phyloP scores from a whole-genome alignment of 2,329 filamentous ascomycete species.

The Colletotrichum trifolii region DNA sequence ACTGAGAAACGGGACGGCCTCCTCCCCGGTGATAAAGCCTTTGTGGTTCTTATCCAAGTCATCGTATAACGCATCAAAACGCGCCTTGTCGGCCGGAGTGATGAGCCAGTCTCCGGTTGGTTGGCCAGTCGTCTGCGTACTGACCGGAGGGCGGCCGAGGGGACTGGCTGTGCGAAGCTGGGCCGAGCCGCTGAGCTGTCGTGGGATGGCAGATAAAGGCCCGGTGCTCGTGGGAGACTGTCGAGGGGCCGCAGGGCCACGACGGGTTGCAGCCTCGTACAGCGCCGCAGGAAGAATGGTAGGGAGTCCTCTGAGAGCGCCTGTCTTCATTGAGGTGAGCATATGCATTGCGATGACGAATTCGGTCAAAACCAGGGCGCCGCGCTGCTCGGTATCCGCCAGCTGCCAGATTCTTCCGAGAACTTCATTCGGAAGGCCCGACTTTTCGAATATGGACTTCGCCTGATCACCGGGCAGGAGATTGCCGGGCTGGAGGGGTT shows the following conservation, averaged over 20 bases:
- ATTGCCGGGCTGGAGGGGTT: constrained; percentile 76
- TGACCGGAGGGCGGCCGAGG: constrained; percentile 62
- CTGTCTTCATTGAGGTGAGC: constrained; percentile 89
- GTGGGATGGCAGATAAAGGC: constrained; percentile 76
- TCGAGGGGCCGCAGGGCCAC: constrained; percentile 56
- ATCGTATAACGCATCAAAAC: constrained; percentile 88
- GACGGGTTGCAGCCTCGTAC: constrained; percentile 88
- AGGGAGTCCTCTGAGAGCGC: constrained; percentile 82
- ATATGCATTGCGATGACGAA: constrained; percentile 99
- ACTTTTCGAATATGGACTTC: constrained; percentile 95
- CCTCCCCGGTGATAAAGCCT: constrained; percentile 91
- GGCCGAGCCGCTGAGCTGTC: constrained; percentile 81
- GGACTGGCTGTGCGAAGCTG: constrained; percentile 72
- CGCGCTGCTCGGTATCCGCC: constrained; percentile 92
- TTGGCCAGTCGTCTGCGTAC: constrained; percentile 53
- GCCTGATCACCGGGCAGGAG: constrained; percentile 86
- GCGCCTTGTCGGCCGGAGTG: constrained; percentile 82
- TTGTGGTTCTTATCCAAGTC: constrained; percentile 83
- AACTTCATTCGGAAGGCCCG: constrained; percentile 87
- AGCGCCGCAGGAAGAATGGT: constrained; percentile 83
- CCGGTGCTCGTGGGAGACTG: constrained; percentile 63
- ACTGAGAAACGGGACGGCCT: constrained; percentile 93
- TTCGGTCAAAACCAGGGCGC: constrained; percentile 85
- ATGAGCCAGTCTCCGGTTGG: constrained; percentile 78
- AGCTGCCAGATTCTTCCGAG: constrained; percentile 97